phyloP scores from a whole-genome alignment of 495 filamentous ascomycete genomes.

The Xylaria flabelliformis region DNA sequence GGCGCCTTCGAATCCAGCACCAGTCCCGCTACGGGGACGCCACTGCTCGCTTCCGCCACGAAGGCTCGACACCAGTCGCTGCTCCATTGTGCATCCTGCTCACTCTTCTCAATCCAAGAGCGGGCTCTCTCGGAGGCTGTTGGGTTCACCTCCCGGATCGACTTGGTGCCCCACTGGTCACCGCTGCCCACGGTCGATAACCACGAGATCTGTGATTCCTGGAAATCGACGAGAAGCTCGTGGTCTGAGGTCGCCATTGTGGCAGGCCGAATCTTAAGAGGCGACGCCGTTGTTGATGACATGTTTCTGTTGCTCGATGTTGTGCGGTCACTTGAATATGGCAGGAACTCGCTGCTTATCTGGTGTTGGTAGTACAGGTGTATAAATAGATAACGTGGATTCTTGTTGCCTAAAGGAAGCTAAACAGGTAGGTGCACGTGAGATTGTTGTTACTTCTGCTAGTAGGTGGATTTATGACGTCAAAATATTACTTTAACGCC shows the following conservation, averaged over 20 bases:
- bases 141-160: not conserved
- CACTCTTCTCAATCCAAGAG: not conserved
- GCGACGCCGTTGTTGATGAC: not conserved
- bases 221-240: not conserved
- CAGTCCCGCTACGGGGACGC: not conserved
- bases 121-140: not conserved
- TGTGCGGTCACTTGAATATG: not conserved
- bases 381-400: not conserved
- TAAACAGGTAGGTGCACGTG: not conserved
- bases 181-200: not conserved
- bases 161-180: not conserved
- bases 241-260: not conserved
- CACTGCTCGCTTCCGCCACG: not conserved
- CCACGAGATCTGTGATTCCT: not conserved
- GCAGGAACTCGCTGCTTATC: not conserved
- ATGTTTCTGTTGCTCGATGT: constrained; percentile 4
- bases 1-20: constrained; percentile 5
- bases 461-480: not conserved
- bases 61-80: constrained; percentile 7
- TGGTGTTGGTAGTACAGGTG: not conserved
- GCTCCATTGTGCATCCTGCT: not conserved
- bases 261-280: not conserved
- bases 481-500: not conserved
- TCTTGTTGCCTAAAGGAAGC: not conserved
- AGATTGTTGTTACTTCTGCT: not conserved